Evolutionary conservation across 1,284 basidiomycete genomes (phyloP).

Genomic region (Tausonia pullulans): DNA sequence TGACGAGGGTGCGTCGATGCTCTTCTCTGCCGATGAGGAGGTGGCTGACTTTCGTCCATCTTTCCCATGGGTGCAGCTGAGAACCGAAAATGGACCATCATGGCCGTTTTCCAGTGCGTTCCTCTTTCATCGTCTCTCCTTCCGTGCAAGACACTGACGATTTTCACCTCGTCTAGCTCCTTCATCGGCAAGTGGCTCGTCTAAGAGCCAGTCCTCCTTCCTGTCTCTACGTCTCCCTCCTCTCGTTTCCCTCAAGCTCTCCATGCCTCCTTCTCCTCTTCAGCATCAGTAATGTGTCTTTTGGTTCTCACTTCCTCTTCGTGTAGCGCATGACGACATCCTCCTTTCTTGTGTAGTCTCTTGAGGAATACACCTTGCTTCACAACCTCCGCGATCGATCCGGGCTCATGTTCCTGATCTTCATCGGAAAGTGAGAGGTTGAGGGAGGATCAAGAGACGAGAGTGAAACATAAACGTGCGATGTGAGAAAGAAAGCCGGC

Average conservation of each 20-base stretch:
- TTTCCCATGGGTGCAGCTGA: constrained; percentile 56
- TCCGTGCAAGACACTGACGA: not conserved
- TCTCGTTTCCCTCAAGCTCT: too few species aligned
- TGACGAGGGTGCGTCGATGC: constrained; percentile 49
- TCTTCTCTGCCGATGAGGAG: not conserved
- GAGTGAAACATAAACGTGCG: too few species aligned
- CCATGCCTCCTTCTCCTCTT: not conserved
- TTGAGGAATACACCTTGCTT: too few species aligned
- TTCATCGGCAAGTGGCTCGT: constrained; percentile 10
- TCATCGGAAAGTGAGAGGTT: too few species aligned
- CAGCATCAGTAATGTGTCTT: constrained; percentile 52
- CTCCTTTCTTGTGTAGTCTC: too few species aligned
- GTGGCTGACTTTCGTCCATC: constrained; percentile 56
- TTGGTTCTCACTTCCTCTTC: too few species aligned
- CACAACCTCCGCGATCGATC: too few species aligned
- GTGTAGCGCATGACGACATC: too few species aligned
- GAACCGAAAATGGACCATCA: constrained; percentile 89
- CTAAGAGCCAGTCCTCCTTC: not conserved
- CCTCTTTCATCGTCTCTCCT: not conserved
- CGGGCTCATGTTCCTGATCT: too few species aligned
- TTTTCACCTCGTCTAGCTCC: not conserved
- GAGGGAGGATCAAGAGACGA: too few species aligned
- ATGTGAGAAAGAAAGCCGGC: too few species aligned
- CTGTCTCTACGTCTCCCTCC: too few species aligned
- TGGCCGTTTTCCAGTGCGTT: constrained; percentile 43